These are phyloP conservation scores for Tuber magnatum DNA, from an alignment of 495 filamentous ascomycete genomes.

Conservation along the genomic window DNA sequence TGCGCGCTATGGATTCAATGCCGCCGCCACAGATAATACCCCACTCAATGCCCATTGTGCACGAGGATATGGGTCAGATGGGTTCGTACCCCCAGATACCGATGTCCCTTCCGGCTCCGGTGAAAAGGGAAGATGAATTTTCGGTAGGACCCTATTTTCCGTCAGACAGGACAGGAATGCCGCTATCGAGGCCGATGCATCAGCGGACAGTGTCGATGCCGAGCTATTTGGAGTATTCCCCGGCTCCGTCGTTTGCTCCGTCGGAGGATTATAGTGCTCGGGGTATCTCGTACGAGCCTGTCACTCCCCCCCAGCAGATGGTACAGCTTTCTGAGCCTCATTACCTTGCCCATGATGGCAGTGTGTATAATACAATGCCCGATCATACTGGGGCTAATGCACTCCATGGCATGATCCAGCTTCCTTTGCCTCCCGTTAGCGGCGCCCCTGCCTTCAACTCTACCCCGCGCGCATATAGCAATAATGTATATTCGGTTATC, in stretches of 20 bases:
- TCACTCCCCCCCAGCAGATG: conserved; percentile 88
- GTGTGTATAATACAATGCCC: conserved; percentile 87
- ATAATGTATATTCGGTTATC: conserved; percentile 87
- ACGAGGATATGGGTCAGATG: conserved; percentile 71
- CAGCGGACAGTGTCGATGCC: conserved; percentile 96
- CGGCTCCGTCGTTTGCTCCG: conserved; percentile 92
- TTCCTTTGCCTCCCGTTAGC: conserved; percentile 73
- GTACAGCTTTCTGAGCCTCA: conserved; percentile 75
- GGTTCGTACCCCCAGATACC: conserved; percentile 63
- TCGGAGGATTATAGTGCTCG: conserved; percentile 97
- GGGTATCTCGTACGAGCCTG: conserved; percentile 88
- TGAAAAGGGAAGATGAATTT: conserved; percentile 39
- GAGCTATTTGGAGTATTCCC: conserved; percentile 94
- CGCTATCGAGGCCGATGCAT: conserved; percentile 50
- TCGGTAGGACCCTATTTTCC: conserved; percentile 36
- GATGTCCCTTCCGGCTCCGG: conserved; percentile 44
- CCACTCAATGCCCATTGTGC: conserved; percentile 67
- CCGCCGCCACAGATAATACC: conserved; percentile 67
- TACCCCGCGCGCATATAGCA: conserved; percentile 60
- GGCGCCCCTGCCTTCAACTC: conserved; percentile 65
- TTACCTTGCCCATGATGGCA: conserved; percentile 96
- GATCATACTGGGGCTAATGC: conserved; percentile 53
- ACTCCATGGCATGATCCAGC: conserved; percentile 65
- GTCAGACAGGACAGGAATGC: conserved; percentile 35
- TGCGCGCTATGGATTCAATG: conserved; percentile 75